phyloP scores from a whole-genome alignment of 2,329 filamentous ascomycete species.

The Davidsoniella australis region DNA sequence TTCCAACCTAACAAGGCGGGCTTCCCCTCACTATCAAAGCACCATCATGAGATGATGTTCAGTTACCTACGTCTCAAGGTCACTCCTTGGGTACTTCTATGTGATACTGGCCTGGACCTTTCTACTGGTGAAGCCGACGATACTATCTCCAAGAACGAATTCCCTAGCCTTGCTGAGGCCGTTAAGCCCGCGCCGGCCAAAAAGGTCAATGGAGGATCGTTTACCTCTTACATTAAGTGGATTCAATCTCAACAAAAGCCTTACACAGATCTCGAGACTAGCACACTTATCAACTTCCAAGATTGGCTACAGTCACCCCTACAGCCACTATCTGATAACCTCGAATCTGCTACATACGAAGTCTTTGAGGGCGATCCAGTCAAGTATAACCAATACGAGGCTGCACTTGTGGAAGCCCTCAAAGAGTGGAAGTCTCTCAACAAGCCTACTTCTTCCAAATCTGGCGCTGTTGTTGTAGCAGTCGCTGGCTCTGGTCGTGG shows the following conservation, averaged over 20 bases:
- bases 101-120: constrained; percentile 37
- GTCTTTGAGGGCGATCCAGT: constrained; percentile 97
- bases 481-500: constrained; percentile 89
- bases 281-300: constrained; percentile 47
- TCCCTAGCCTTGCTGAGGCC: constrained; percentile 57
- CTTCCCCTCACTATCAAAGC: constrained; percentile 41
- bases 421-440: constrained; percentile 57
- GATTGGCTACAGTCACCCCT: constrained; percentile 92
- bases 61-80: constrained; percentile 48
- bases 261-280: constrained; percentile 31
- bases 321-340: constrained; percentile 86
- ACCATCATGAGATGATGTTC: constrained; percentile 44
- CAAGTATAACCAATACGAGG: constrained; percentile 93
- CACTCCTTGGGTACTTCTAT: constrained; percentile 45
- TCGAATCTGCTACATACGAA: constrained; percentile 94
- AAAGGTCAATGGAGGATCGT: constrained; percentile 19
- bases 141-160: constrained; percentile 31
- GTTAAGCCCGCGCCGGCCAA: constrained; percentile 21
- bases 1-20: constrained; percentile 46
- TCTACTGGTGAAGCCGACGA: constrained; percentile 13
- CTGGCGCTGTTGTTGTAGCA: constrained; percentile 63
- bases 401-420: constrained; percentile 64
- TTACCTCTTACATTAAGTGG: constrained; percentile 70
- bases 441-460: constrained; percentile 56
- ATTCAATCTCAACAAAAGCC: constrained; percentile 67